These are phyloP conservation scores for Saururus chinensis DNA, from an alignment of 164 flowering plant species.

Conservation along the genomic window DNA sequence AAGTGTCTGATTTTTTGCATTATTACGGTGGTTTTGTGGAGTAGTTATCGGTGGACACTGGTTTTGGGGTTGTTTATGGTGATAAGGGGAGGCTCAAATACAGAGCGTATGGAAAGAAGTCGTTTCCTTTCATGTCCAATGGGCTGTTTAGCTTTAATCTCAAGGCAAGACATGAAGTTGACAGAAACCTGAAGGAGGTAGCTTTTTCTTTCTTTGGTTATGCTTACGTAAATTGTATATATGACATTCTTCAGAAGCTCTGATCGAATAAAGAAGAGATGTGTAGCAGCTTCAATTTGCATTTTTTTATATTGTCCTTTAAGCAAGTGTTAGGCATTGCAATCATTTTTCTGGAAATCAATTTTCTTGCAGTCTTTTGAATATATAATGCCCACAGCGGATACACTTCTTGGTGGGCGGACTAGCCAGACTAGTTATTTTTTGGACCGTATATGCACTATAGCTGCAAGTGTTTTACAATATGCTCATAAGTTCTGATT, in stretches of 20 bases:
- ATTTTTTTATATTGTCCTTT: no score
- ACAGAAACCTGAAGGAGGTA: slow-evolving; percentile 61
- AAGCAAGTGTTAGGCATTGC: no score
- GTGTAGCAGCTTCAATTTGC: not conserved
- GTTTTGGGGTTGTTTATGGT: slow-evolving; percentile 54
- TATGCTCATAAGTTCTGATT: no score
- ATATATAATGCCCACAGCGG: no score
- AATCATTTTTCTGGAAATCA: no score
- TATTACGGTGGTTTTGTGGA: not conserved
- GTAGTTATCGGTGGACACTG: slow-evolving; percentile 52
- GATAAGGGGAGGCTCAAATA: slow-evolving; percentile 39
- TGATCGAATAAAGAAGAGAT: not conserved
- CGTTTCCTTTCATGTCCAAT: slow-evolving; percentile 46
- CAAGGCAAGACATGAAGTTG: slow-evolving; percentile 55
- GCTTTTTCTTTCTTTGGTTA: not conserved
- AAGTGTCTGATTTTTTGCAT: not conserved
- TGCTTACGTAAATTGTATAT: not conserved
- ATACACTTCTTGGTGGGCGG: no score
- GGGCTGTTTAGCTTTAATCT: slow-evolving; percentile 40
- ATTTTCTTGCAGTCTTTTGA: no score
- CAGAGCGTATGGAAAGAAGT: slow-evolving; percentile 53
- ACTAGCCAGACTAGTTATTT: no score
- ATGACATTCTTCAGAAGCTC: not conserved
- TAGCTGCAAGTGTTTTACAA: no score
- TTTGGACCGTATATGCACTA: no score